These are phyloP conservation scores for Penicillium sp. DNA, from an alignment of 2,329 filamentous ascomycete genomes.

Conservation along the genomic window DNA sequence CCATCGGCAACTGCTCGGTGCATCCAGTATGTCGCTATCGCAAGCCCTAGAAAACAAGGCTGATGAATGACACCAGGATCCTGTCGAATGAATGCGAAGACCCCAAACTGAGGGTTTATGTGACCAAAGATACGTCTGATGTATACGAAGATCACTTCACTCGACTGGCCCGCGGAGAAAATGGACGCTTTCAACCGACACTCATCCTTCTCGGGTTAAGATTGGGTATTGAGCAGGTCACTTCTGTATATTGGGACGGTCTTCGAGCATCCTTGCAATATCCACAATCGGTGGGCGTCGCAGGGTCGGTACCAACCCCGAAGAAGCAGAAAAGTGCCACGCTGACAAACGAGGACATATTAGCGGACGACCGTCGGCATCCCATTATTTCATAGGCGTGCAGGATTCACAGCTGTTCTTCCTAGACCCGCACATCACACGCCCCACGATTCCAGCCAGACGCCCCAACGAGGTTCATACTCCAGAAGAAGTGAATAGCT, in stretches of 20 bases:
- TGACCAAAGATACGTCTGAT: constrained; percentile 84
- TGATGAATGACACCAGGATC: constrained; percentile 54
- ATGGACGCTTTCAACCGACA: constrained; percentile 72
- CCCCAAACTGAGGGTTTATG: constrained; percentile 73
- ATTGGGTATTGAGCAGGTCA: constrained; percentile 90
- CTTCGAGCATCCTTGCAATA: constrained; percentile 80
- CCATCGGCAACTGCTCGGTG: constrained; percentile 94
- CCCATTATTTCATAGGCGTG: constrained; percentile 71
- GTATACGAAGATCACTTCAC: constrained; percentile 90
- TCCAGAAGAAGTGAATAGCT: constrained; percentile 72
- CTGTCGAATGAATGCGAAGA: constrained; percentile 65
- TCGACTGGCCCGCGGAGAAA: constrained; percentile 67
- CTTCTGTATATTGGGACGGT: constrained; percentile 92
- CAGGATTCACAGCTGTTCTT: constrained; percentile 85
- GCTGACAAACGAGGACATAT: constrained; percentile 7
- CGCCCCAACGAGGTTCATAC: constrained; percentile 53
- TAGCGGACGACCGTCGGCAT: constrained; percentile 88
- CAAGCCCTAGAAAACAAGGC: neutral
- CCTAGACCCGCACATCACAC: constrained; percentile 86
- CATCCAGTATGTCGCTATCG: constrained; percentile 67
- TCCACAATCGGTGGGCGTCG: constrained; percentile 91
- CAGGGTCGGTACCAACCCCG: constrained; percentile 62
- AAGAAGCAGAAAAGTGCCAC: constrained; percentile 1
- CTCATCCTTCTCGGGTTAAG: constrained; percentile 85
- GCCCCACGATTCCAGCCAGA: constrained; percentile 68